These are phyloP conservation scores for Monosporascus sp. DNA, from an alignment of 2,329 filamentous ascomycete genomes.

Conservation along the genomic window DNA sequence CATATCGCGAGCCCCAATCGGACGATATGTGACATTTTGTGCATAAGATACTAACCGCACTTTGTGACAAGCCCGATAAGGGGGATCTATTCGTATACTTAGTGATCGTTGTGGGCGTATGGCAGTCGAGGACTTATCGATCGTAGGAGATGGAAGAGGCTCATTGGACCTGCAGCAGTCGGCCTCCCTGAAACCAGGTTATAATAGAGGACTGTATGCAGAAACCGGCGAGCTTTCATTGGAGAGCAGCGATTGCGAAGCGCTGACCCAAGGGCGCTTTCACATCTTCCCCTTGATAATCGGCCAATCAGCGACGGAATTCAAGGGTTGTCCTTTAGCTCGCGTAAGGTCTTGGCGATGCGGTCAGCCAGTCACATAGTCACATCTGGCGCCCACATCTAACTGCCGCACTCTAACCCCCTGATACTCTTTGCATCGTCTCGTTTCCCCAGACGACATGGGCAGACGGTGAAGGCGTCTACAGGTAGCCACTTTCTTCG, in stretches of 20 bases:
- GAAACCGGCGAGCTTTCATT: conserved; percentile 14
- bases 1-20: conserved; percentile 3
- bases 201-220: conserved; percentile 16
- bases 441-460: neutral
- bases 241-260: conserved; percentile 13
- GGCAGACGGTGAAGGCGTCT: no score
- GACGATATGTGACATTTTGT: conserved; percentile 19
- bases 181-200: conserved; percentile 12
- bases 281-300: conserved; percentile 5
- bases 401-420: conserved; percentile 1
- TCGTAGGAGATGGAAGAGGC: conserved; percentile 7
- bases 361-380: conserved; percentile 7
- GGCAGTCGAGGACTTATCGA: conserved; percentile 11
- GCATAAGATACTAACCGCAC: conserved; percentile 10
- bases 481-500: no score
- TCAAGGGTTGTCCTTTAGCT: neutral
- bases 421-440: conserved; percentile 8
- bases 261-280: conserved; percentile 21
- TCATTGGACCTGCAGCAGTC: conserved; percentile 15
- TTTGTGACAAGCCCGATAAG: neutral
- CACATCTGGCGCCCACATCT: conserved; percentile 19
- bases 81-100: neutral
- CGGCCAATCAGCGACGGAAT: conserved; percentile 8
- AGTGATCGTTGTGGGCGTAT: conserved; percentile 12
- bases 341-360: neutral